Evolutionary conservation across 257 asterid species (phyloP).

Genomic region (Salvia rosmarinus): DNA sequence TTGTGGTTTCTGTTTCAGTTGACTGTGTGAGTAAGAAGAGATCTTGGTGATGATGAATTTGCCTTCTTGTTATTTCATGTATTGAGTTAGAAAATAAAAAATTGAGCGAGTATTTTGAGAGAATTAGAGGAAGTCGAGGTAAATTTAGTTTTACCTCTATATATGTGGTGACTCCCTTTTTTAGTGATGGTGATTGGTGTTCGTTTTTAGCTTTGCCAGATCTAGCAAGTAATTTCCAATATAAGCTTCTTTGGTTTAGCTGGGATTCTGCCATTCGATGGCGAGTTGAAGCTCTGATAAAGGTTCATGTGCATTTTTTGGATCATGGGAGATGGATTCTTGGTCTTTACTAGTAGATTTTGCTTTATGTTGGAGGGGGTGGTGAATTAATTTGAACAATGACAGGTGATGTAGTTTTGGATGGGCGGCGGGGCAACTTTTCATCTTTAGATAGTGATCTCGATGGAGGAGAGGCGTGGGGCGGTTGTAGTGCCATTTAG

Average conservation of each 20-base stretch:
- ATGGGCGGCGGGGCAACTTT: constrained; percentile 50
- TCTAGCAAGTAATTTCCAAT: constrained; percentile 44
- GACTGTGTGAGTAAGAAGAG: constrained; percentile 49
- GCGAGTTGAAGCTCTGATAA: constrained; percentile 32
- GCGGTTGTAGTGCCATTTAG: constrained; percentile 62
- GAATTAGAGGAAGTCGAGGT: constrained; percentile 21
- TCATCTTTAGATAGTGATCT: constrained; percentile 49
- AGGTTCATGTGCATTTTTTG: constrained; percentile 22
- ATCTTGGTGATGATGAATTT: constrained; percentile 24
- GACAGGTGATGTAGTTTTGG: constrained; percentile 53
- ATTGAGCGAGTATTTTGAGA: constrained; percentile 34
- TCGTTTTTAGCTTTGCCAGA: constrained; percentile 50
- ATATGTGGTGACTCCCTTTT: constrained; percentile 32
- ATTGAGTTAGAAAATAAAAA: no score
- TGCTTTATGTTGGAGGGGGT: constrained; percentile 41
- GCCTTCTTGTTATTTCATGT: neutral
- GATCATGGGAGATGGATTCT: constrained; percentile 48
- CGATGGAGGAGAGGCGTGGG: constrained; percentile 58
- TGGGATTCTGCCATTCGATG: no score
- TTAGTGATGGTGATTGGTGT: constrained; percentile 47
- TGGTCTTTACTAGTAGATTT: constrained; percentile 33
- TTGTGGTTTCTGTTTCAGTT: constrained; percentile 33
- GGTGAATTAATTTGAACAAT: constrained; percentile 54
- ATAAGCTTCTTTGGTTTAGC: constrained; percentile 28
- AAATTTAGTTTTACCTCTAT: constrained; percentile 42